These are phyloP conservation scores for Hypoxylon crocopeplum DNA, from an alignment of 495 filamentous ascomycete genomes.

Conservation along the genomic window DNA sequence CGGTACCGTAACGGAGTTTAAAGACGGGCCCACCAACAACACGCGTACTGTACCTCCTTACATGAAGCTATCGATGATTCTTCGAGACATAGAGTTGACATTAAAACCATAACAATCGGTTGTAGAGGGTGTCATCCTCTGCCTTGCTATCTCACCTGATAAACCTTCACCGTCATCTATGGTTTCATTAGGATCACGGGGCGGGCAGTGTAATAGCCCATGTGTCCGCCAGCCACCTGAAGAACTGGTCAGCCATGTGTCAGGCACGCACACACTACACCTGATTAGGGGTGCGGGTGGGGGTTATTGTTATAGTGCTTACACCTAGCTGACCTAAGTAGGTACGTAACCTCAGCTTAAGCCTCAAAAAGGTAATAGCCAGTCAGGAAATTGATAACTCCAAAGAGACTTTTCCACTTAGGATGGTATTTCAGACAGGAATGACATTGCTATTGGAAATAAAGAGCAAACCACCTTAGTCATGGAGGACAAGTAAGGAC, in stretches of 20 bases:
- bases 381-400: too few species aligned
- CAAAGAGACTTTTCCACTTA: too few species aligned
- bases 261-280: conserved; percentile 18
- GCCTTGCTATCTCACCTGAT: conserved; percentile 12
- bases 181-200: conserved; percentile 8
- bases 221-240: conserved; percentile 14
- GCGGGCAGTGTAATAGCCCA: conserved; percentile 11
- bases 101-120: neutral
- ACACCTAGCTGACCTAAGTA: too few species aligned
- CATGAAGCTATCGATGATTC: neutral
- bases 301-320: too few species aligned
- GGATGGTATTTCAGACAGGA: too few species aligned
- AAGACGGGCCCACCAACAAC: neutral
- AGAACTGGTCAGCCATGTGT: conserved; percentile 17
- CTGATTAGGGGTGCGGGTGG: conserved; percentile 11
- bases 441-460: too few species aligned
- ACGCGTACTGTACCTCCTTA: too few species aligned
- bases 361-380: too few species aligned
- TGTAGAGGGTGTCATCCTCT: neutral
- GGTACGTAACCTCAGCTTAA: too few species aligned
- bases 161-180: conserved; percentile 1
- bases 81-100: neutral
- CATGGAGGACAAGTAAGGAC: too few species aligned
- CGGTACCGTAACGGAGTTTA: too few species aligned
- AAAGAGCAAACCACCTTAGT: too few species aligned